phyloP scores from a whole-genome alignment of 225 moss, liverwort and hornwort genomes.

The Rhytidiadelphus loreus region DNA sequence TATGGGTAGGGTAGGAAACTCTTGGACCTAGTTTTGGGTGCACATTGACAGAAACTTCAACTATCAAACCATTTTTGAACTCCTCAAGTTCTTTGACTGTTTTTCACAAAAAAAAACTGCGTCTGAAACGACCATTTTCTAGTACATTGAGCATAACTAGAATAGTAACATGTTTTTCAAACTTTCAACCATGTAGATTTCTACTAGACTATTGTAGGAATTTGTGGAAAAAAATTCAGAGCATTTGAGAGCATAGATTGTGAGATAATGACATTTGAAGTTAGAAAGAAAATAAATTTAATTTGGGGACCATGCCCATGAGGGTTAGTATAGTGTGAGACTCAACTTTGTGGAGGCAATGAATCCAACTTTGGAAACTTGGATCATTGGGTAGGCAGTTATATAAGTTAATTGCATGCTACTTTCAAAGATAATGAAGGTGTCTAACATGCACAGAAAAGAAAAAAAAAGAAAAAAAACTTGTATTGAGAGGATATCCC shows the following conservation, averaged over 20 bases:
- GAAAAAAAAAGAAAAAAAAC: not conserved
- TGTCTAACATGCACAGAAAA: not conserved
- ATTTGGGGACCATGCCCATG: accelerated
- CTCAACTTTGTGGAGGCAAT: not conserved
- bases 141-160: not conserved
- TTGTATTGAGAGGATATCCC: not conserved
- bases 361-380: not conserved
- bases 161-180: not conserved
- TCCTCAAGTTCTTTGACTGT: not conserved
- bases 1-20: too few species aligned
- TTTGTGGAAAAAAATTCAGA: not conserved
- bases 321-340: not conserved
- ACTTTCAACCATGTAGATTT: accelerated
- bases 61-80: not conserved
- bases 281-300: not conserved
- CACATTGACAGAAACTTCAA: too few species aligned
- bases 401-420: not conserved
- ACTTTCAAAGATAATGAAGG: not conserved
- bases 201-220: not conserved
- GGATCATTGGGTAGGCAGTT: not conserved
- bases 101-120: not conserved
- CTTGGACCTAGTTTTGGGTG: not conserved
- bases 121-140: too few species aligned
- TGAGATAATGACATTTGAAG: not conserved
- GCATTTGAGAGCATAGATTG: accelerated